Evolutionary conservation across 1,284 basidiomycete genomes (phyloP).

Genomic region (Cerrena zonata): DNA sequence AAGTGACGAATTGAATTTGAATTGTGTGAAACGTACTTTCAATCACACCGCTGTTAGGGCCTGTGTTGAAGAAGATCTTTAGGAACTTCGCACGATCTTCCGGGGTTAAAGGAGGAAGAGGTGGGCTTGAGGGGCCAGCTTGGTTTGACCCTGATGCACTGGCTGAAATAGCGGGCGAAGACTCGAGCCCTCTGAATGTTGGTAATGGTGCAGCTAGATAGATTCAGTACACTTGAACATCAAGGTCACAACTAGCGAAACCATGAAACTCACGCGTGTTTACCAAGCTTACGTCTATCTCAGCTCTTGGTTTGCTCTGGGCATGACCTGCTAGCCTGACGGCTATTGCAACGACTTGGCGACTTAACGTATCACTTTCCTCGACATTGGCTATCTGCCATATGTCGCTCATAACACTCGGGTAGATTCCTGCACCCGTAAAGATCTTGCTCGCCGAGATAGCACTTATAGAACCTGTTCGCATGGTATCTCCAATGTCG

Average conservation of each 20-base stretch:
- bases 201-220: constrained; percentile 9
- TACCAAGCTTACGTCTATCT: neutral
- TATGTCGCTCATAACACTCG: constrained; percentile 78
- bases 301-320: constrained; percentile 43
- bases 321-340: constrained; percentile 87
- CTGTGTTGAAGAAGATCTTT: constrained; percentile 67
- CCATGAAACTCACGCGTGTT: constrained; percentile 3
- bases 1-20: neutral
- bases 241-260: neutral
- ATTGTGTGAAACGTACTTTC: constrained; percentile 45
- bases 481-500: constrained; percentile 56
- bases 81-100: constrained; percentile 81
- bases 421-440: constrained; percentile 69
- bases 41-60: constrained; percentile 70
- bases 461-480: constrained; percentile 73
- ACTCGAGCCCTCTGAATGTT: constrained; percentile 9
- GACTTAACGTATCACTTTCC: constrained; percentile 85
- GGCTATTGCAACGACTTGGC: constrained; percentile 77
- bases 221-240: neutral
- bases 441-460: constrained; percentile 77
- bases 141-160: neutral
- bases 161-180: neutral
- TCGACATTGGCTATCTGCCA: constrained; percentile 90
- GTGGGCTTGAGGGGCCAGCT: neutral
- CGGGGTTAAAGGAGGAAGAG: constrained; percentile 41